Percentiles rank a stretch among this genome's conserved stretches.
Conservation (phyloP, 2,329 filamentous ascomycete species). For the Microascus cirrosus region DNA sequence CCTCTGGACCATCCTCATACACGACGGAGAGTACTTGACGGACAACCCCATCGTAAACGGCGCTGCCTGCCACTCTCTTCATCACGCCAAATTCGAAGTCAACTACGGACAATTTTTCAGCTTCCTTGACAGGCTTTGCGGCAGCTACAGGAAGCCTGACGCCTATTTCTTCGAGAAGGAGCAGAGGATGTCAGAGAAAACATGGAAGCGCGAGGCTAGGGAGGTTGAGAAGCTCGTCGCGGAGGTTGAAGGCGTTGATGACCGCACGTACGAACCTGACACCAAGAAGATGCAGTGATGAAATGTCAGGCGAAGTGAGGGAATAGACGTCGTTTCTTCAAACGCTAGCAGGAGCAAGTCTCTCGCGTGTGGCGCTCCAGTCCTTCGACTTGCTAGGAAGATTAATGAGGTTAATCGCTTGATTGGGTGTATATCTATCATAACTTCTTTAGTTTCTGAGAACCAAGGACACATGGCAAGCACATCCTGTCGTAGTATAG, state of each 20-base stretch:
- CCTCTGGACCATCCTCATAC: slow-evolving; percentile 92
- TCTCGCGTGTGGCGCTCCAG: background rate
- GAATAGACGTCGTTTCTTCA: background rate
- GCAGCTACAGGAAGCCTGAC: slow-evolving; percentile 79
- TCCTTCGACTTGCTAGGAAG: no score
- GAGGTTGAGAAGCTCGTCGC: slow-evolving; percentile 68
- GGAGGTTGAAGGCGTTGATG: slow-evolving; percentile 53
- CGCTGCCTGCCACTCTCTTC: slow-evolving; percentile 72
- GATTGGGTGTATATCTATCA: no score
- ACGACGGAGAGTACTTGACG: slow-evolving; percentile 89
- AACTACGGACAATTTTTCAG: slow-evolving; percentile 96
- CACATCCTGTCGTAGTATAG: background rate
- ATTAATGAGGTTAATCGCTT: no score
- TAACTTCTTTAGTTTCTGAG: no score
- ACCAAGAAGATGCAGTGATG: slow-evolving; percentile 34
- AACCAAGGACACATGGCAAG: no score
- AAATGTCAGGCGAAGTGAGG: background rate
- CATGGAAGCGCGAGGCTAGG: slow-evolving; percentile 67
- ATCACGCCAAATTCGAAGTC: slow-evolving; percentile 50
- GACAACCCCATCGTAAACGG: slow-evolving; percentile 90
- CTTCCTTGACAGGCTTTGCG: slow-evolving; percentile 78
- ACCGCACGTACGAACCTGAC: slow-evolving; percentile 32
- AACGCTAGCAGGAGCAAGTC: background rate
- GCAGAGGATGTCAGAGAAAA: slow-evolving; percentile 69
- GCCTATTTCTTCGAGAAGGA: slow-evolving; percentile 75